Percentiles rank a stretch among this genome's conserved stretches.
Evolutionary conservation across 768 basidiomycete genomes (phyloP).

Genomic region (Xerocomellus amylosporus): DNA sequence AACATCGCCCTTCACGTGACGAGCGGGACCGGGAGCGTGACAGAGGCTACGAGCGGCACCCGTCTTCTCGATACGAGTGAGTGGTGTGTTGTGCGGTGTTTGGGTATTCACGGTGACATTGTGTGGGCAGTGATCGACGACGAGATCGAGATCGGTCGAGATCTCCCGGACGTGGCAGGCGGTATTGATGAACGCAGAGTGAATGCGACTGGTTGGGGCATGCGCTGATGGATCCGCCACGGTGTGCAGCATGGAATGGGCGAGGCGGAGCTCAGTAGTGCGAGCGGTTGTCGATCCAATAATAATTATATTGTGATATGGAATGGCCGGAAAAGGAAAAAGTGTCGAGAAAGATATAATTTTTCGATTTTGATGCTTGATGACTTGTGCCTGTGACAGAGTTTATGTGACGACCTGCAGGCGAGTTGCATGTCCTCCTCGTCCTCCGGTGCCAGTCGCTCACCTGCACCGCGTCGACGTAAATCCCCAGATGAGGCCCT

Average conservation of each 20-base stretch:
- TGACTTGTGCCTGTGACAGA: conserved; percentile 36
- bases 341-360: conserved; percentile 17
- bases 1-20: conserved; percentile 60
- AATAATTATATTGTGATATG: conserved; percentile 21
- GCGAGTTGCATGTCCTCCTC: conserved; percentile 24
- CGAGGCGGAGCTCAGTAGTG: conserved; percentile 8
- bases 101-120: conserved; percentile 10
- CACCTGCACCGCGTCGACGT: too few species aligned
- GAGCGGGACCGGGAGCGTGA: conserved; percentile 67
- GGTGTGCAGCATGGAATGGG: conserved; percentile 26
- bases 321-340: conserved; percentile 11
- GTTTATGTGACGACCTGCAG: conserved; percentile 26
- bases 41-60: conserved; percentile 67
- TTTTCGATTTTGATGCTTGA: conserved; percentile 29
- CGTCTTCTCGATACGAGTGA: conserved; percentile 72
- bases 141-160: conserved; percentile 72
- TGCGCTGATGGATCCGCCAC: conserved; percentile 10
- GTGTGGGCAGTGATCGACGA: conserved; percentile 55
- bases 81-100: conserved; percentile 32
- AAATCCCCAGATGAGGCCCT: too few species aligned
- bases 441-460: neutral
- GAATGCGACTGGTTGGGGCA: neutral
- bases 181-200: conserved; percentile 37
- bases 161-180: conserved; percentile 60
- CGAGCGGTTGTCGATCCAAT: neutral